Evolutionary conservation across 75 land plant species (phyloP).

Genomic region (Cupressus sempervirens): DNA sequence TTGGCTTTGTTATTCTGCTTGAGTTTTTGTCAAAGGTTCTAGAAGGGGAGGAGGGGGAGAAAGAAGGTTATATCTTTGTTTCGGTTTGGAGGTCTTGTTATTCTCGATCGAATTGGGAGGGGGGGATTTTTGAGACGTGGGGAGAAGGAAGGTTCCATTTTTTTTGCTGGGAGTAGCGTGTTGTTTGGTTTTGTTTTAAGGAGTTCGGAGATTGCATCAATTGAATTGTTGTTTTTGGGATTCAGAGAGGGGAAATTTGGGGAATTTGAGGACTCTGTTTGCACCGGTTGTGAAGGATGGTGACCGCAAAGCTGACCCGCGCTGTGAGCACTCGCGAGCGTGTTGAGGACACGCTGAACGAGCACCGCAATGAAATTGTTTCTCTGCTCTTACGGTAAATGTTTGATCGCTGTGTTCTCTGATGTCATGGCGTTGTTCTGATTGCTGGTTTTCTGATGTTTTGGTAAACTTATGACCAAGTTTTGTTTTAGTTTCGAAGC

Average conservation of each 20-base stretch:
- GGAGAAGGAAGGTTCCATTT: background rate
- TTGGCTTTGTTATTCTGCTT: background rate
- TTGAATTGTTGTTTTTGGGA: background rate
- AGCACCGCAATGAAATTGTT: conserved; percentile 56
- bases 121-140: too few species aligned
- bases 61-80: background rate
- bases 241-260: background rate
- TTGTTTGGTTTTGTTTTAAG: background rate
- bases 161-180: background rate
- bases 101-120: too few species aligned
- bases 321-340: conserved; percentile 44
- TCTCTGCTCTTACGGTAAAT: conserved; percentile 55
- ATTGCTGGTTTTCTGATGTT: background rate
- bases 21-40: background rate
- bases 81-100: too few species aligned
- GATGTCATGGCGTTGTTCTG: background rate
- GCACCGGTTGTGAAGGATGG: conserved; percentile 12
- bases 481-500: too few species aligned
- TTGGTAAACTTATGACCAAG: too few species aligned
- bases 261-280: background rate
- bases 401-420: background rate
- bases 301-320: conserved; percentile 23
- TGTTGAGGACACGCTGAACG: conserved; percentile 55
- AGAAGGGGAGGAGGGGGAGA: background rate
- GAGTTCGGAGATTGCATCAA: background rate